Base-by-base conservation (phyloP, 2,329 filamentous ascomycete species). In the Penicillium sp. region DNA sequence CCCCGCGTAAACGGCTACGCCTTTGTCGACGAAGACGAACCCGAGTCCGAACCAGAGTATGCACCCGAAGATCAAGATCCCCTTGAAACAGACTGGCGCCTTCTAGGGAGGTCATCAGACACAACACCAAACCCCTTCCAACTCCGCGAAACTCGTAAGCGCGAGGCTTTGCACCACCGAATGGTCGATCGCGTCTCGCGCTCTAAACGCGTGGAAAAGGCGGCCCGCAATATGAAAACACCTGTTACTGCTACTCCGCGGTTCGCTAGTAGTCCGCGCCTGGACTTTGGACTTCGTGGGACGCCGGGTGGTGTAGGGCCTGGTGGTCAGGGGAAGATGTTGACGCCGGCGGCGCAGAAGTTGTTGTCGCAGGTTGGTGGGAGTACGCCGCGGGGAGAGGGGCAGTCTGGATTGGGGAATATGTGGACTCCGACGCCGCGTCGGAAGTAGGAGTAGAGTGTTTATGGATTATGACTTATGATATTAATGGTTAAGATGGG, bases 1-100 rank as follows among this genome's bases (percentile, higher is more conserved):
- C 95, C 94, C 0, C 86, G 92, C 2, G 91, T 98, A 0, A 96
- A 96, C 65, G 95, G 95, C 1, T 99, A 97, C 75, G 87, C 92
- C 0, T 98, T 97, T 77, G 93, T 99, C 38, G 93, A 97, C 68
- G 92, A 96, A 60, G 91, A 82, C 56, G 82, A 83, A 55, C 68
- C 76, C 9, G 82, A 83, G 55, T 68, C 76, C 9, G 80, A 81
- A 17, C 68, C 72, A 1, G 71, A 76, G 8, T 64, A 67, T 19
- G 45, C 72, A n/a, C 37, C 58, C 5, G 45, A 38, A 7, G 33
- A 56, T 9, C 42, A 42, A 7, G 33, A 58, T 9, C 42, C 62
- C 2, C 57, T 65, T 3, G 60, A 62, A 30, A 62, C 68, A 6
- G 74, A 64, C 74, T 50, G 78, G 81, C n/a, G 65, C 80, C 64